Evolutionary conservation across 192 early-diverging fungal species (phyloP), one percentile per base, ranked within the genome.

Genomic region (Dissophora globulifera): DNA sequence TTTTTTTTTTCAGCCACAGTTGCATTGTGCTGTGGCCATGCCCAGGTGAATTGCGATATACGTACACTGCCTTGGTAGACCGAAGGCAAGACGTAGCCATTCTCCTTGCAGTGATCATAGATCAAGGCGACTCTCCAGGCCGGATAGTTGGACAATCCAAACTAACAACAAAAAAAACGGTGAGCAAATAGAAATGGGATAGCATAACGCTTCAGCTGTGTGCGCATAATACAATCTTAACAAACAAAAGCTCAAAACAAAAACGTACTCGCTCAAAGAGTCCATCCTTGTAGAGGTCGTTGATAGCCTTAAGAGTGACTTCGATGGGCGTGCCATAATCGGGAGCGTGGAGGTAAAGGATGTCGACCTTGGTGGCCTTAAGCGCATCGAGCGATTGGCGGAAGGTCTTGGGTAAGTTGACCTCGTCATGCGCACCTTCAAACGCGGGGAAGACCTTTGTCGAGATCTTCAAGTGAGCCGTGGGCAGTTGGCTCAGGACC

Each of bases 341-440:
- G 5, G 88, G 88, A 3, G 86, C 86, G 62, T 90, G 88, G 19
- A 90, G 69, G 55, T 90, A 90, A 53, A 90, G 86, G n/a, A 89
- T 82, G 51, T 89, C 87, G 15, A 90, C 84, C 45, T 78, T 78
- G 16, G 79, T 41, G 13, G 48, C 45, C 4, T 81, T 67, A 54
- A 90, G 66, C 20, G 84, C 86, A 33, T 12, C 57, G 17, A 90
- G 64, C 4, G 83, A 84, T 15, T 68, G 79, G 7, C 38, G 7
- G 26, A 60, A 50, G 23, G 22, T 35, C 29, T 61, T 53, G n/a
- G 38, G 76, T 13, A 84, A 67, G 25, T 74, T 62, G 31, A 58
- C 75, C 9, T 75, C 66, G 38, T 67, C 60, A 60, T 86, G 85
- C 0, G 58, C 58, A 4, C 48, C 49, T 4, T 20, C 38, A 15